phyloP scores from a whole-genome alignment of 495 filamentous ascomycete genomes.

The Xylaria bambusicola region DNA sequence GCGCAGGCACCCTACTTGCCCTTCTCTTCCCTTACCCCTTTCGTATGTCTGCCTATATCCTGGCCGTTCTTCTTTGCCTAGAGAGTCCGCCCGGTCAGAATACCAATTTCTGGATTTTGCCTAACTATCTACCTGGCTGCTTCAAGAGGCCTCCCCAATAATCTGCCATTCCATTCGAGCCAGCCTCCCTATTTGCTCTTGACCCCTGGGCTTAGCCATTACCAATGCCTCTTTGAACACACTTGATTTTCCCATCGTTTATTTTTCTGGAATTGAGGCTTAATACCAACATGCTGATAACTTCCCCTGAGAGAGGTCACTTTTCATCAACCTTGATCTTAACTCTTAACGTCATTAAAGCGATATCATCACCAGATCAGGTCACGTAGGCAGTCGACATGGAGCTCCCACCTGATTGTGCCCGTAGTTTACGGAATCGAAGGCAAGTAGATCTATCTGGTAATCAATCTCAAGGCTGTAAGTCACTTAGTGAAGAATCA shows the following conservation, averaged over 20 bases:
- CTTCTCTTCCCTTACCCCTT: neutral
- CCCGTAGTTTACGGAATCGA: no score
- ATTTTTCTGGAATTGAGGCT: neutral
- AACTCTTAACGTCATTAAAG: no score
- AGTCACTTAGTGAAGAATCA: no score
- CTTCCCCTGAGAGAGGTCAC: no score
- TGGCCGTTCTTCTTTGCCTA: neutral
- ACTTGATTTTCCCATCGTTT: neutral
- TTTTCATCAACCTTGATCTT: no score
- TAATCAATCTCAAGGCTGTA: no score
- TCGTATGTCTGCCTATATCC: neutral
- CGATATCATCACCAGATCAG: no score
- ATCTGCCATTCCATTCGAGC: neutral
- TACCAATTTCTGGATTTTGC: neutral
- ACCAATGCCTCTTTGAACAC: neutral
- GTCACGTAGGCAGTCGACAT: no score
- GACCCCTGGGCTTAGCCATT: neutral
- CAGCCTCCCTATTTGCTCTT: neutral
- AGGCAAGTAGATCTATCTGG: no score
- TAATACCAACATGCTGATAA: conserved; percentile 4
- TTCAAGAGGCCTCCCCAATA: neutral
- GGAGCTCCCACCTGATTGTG: no score
- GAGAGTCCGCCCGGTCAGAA: neutral
- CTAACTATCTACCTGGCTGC: neutral
- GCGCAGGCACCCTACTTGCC: neutral